A percentile compares a stretch with the other conserved stretches of the same genome.
Evolutionary conservation across 164 flowering plant genomes (phyloP).

Genomic region (Magnolia changhungtana): DNA sequence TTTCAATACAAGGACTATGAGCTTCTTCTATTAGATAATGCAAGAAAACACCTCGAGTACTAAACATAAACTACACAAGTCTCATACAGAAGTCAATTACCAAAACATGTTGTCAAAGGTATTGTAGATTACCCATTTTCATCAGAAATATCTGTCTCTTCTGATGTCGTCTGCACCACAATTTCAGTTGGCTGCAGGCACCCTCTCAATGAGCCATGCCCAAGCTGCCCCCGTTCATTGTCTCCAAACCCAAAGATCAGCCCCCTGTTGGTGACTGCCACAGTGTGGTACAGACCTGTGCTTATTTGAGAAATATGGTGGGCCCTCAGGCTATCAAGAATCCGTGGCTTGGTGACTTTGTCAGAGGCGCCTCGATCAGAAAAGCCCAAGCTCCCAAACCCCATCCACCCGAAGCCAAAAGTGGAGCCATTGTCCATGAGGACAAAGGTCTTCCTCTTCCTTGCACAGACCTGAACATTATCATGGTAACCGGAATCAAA

Average conservation of each 20-base stretch:
- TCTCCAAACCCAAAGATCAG: constrained; percentile 85
- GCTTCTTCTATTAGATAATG: not conserved
- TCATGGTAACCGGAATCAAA: not conserved
- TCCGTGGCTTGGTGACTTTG: constrained; percentile 61
- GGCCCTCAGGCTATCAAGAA: constrained; percentile 61
- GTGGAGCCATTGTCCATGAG: constrained; percentile 64
- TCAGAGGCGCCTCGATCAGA: constrained; percentile 66
- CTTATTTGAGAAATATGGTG: constrained; percentile 78
- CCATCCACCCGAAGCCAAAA: constrained; percentile 95
- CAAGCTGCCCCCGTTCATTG: constrained; percentile 92
- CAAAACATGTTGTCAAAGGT: not conserved
- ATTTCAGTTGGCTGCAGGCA: constrained; percentile 81
- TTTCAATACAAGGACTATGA: not conserved
- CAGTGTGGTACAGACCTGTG: constrained; percentile 91
- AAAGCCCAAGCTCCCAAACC: constrained; percentile 89
- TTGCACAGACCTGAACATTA: constrained; percentile 72
- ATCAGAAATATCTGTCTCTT: not conserved
- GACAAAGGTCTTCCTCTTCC: constrained; percentile 91
- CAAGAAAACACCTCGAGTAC: not conserved
- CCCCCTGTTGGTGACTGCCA: constrained; percentile 60
- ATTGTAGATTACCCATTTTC: not conserved
- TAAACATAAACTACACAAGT: not conserved
- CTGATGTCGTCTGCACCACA: constrained; percentile 22
- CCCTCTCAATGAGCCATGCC: constrained; percentile 67
- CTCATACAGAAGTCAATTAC: not conserved